Evolutionary conservation across 208 protist genomes (phyloP).

Genomic region (Porcisia deanei): DNA sequence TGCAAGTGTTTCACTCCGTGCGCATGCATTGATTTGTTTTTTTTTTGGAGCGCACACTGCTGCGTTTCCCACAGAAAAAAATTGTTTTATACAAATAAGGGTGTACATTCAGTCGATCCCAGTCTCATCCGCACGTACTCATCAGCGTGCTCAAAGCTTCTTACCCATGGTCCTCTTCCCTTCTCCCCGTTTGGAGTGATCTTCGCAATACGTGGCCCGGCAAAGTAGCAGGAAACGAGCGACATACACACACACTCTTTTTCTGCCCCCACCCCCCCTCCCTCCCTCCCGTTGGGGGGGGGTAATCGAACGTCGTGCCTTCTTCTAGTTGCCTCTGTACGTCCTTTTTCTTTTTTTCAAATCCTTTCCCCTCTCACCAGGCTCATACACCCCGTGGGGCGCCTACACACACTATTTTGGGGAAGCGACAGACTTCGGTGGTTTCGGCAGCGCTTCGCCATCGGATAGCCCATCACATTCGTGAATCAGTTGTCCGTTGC

Average conservation of each 20-base stretch:
- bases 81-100: not conserved
- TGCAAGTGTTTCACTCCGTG: not conserved
- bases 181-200: conserved; percentile 1
- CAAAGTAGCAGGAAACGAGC: not conserved
- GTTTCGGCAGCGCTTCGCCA: not conserved
- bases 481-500: not conserved
- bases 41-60: not conserved
- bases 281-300: no score
- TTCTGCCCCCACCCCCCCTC: no score
- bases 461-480: not conserved
- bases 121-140: not conserved
- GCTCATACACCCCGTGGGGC: not conserved
- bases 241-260: no score
- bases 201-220: not conserved
- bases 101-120: not conserved
- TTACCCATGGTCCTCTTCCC: not conserved
- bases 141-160: not conserved
- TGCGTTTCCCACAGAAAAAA: not conserved
- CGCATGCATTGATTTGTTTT: not conserved
- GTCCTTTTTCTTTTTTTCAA: not conserved
- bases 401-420: not conserved
- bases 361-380: not conserved
- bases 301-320: not conserved
- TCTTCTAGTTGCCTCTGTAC: not conserved
- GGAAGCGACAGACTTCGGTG: not conserved